phyloP scores from a whole-genome alignment of 441 rosid genomes.

The Arabidopsis lyrata region DNA sequence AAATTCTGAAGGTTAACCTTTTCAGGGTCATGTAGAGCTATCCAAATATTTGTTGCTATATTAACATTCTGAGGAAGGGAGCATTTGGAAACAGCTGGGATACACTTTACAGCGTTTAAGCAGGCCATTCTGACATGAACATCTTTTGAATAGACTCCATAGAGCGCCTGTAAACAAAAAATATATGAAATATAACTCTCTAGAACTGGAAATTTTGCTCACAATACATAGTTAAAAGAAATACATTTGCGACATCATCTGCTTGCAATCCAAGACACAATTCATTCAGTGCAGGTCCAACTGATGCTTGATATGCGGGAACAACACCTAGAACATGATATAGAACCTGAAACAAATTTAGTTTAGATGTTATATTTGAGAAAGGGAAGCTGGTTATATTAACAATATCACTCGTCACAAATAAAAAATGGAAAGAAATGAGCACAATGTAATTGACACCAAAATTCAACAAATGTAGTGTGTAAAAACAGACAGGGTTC shows the following conservation, averaged over 20 bases:
- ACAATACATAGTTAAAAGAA: constrained; percentile 38
- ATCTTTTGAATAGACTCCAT: constrained; percentile 93
- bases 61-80: constrained; percentile 81
- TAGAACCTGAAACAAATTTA: constrained; percentile 71
- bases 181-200: constrained; percentile 29
- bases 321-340: constrained; percentile 92
- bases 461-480: constrained; percentile 15
- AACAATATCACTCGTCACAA: background rate
- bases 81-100: constrained; percentile 83
- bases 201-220: constrained; percentile 24
- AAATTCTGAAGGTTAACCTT: constrained; percentile 64
- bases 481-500: constrained; percentile 40
- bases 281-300: constrained; percentile 93
- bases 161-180: constrained; percentile 66
- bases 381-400: background rate
- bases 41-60: constrained; percentile 94
- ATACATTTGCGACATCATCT: constrained; percentile 84
- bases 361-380: constrained; percentile 8
- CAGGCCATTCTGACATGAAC: constrained; percentile 99
- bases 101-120: constrained; percentile 93
- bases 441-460: background rate
- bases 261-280: constrained; percentile 92
- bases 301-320: constrained; percentile 86
- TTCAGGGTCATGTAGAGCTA: constrained; percentile 96
- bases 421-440: background rate